These are phyloP conservation scores for Fomitopsis pinicola DNA, from an alignment of 1,284 basidiomycete genomes.

Conservation along the genomic window DNA sequence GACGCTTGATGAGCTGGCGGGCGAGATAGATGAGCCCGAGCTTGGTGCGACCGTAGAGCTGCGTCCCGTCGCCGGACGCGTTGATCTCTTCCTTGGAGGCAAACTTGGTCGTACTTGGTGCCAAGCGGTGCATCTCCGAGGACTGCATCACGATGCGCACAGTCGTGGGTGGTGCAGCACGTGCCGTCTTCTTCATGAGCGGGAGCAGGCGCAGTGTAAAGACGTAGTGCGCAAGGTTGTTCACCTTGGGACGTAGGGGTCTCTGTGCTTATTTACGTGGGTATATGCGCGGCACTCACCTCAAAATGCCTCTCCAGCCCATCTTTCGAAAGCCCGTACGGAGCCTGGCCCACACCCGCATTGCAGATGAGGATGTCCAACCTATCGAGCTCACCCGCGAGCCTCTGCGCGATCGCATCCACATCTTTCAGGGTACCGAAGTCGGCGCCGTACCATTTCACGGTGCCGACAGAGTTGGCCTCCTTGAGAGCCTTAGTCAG, in stretches of 20 bases:
- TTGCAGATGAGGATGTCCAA: slow-evolving; percentile 29
- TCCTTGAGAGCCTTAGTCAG: slow-evolving; percentile 56
- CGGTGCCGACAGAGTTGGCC: slow-evolving; percentile 49
- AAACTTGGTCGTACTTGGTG: slow-evolving; percentile 20
- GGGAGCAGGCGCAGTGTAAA: slow-evolving; percentile 25
- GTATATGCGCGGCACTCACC: slow-evolving; percentile 4
- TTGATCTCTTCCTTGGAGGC: slow-evolving; percentile 28
- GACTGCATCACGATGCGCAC: slow-evolving; percentile 29
- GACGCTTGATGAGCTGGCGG: slow-evolving; percentile 22
- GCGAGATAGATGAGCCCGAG: slow-evolving; percentile 25
- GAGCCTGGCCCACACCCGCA: slow-evolving; percentile 27
- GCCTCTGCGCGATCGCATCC: slow-evolving; percentile 21
- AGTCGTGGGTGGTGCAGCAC: slow-evolving; percentile 17
- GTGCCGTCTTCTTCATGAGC: slow-evolving; percentile 26
- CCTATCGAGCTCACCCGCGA: slow-evolving; percentile 20
- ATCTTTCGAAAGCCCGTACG: slow-evolving; percentile 24
- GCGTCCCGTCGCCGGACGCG: slow-evolving; percentile 19
- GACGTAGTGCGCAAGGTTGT: slow-evolving; percentile 27
- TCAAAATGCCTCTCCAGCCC: slow-evolving; percentile 28
- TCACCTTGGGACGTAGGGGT: slow-evolving; percentile 16
- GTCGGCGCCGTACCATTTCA: slow-evolving; percentile 23
- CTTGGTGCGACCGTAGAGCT: slow-evolving; percentile 26
- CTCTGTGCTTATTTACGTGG: not conserved
- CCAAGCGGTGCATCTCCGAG: slow-evolving; percentile 26
- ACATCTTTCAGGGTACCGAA: slow-evolving; percentile 23